phyloP scores from a whole-genome alignment of 2,329 filamentous ascomycete species.

The Fusarium pseudocircinatum region DNA sequence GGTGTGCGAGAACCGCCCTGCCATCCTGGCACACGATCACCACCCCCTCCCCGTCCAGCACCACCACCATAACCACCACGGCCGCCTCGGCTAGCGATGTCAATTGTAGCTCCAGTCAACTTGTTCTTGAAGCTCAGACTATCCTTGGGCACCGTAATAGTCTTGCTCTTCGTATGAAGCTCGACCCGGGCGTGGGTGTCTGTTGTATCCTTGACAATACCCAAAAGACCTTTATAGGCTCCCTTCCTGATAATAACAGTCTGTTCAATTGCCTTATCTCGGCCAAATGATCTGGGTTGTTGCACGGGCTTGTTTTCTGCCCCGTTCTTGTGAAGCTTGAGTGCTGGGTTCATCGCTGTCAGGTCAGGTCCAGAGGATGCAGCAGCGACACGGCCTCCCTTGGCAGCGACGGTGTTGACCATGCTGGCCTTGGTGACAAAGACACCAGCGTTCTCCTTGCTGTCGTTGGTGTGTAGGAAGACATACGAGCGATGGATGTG shows the following conservation, averaged over 20 bases:
- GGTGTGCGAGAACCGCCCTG: conserved; percentile 75
- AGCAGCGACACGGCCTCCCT: conserved; percentile 79
- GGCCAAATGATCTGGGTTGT: conserved; percentile 79
- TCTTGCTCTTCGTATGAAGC: conserved; percentile 93
- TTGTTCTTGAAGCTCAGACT: conserved; percentile 88
- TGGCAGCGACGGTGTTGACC: conserved; percentile 91
- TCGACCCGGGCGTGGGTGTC: conserved; percentile 89
- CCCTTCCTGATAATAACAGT: conserved; percentile 90
- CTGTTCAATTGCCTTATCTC: conserved; percentile 88
- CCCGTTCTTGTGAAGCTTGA: conserved; percentile 74
- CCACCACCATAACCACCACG: conserved; percentile 57
- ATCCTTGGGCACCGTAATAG: conserved; percentile 83
- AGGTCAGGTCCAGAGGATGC: conserved; percentile 75
- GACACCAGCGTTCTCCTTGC: conserved; percentile 86
- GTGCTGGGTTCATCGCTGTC: conserved; percentile 89
- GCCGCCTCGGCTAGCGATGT: conserved; percentile 67
- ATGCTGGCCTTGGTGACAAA: conserved; percentile 88
- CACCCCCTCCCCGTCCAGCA: conserved; percentile 56
- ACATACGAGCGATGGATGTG: conserved; percentile 95
- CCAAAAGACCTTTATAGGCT: conserved; percentile 89
- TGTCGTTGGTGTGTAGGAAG: conserved; percentile 86
- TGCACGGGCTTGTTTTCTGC: conserved; percentile 60
- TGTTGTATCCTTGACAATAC: conserved; percentile 95
- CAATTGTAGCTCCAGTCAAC: conserved; percentile 79
- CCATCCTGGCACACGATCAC: conserved; percentile 64